These are phyloP conservation scores for Trichocladium uniseriatum DNA, from an alignment of 495 filamentous ascomycete genomes.

Conservation along the genomic window DNA sequence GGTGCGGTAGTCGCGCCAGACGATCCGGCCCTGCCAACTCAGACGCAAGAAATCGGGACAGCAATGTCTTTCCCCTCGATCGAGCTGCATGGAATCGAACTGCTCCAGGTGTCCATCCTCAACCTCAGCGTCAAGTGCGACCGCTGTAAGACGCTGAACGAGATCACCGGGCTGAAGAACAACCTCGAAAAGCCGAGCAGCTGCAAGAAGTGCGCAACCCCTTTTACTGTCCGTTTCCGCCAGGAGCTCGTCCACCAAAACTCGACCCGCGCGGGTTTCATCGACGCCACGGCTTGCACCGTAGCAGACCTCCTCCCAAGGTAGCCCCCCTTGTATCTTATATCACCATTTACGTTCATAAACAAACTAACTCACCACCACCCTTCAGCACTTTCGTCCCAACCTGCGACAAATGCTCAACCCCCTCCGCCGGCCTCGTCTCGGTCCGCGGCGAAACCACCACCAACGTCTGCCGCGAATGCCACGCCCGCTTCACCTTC, in stretches of 20 bases:
- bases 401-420: slow-evolving; percentile 74
- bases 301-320: slow-evolving; percentile 73
- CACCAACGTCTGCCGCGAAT: slow-evolving; percentile 70
- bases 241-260: slow-evolving; percentile 67
- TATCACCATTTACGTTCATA: not conserved
- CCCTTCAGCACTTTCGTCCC: slow-evolving; percentile 62
- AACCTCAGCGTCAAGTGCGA: slow-evolving; percentile 72
- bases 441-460: slow-evolving; percentile 66
- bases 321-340: slow-evolving; percentile 25
- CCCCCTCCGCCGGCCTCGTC: slow-evolving; percentile 54
- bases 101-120: slow-evolving; percentile 63
- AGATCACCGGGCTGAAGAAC: slow-evolving; percentile 56
- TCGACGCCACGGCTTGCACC: slow-evolving; percentile 72
- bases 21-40: slow-evolving; percentile 27
- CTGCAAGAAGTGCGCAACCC: slow-evolving; percentile 71
- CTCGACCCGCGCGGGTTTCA: slow-evolving; percentile 69
- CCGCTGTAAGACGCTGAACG: slow-evolving; percentile 69
- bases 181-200: slow-evolving; percentile 33
- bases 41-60: slow-evolving; percentile 50
- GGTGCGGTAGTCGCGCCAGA: slow-evolving; percentile 33
- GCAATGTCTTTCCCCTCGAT: slow-evolving; percentile 75
- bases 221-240: slow-evolving; percentile 60
- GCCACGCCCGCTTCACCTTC: slow-evolving; percentile 78
- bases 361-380: not conserved
- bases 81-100: slow-evolving; percentile 72